These are phyloP conservation scores for Aspergillus sp. DNA, from an alignment of 2,329 filamentous ascomycete species.

Conservation along the genomic window DNA sequence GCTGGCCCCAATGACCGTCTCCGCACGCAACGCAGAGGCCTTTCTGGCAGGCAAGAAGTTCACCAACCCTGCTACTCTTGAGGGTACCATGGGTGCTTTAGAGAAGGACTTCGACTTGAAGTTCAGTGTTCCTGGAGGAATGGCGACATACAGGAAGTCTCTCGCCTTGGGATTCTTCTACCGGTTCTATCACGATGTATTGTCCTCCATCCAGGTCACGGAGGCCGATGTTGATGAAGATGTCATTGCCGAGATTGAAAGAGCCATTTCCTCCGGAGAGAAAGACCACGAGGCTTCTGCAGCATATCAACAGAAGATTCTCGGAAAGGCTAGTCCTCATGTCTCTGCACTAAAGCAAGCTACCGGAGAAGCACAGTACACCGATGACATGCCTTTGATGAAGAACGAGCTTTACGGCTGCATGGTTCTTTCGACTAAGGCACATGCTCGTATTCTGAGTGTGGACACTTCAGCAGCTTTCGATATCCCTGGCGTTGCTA, in stretches of 20 bases:
- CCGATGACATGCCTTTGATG: conserved; percentile 85
- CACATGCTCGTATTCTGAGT: conserved; percentile 79
- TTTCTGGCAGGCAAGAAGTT: conserved; percentile 78
- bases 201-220: conserved; percentile 58
- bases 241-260: conserved; percentile 79
- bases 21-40: conserved; percentile 74
- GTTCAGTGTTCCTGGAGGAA: conserved; percentile 91
- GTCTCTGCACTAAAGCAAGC: conserved; percentile 91
- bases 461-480: conserved; percentile 76
- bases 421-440: conserved; percentile 82
- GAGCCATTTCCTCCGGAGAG: conserved; percentile 75
- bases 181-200: conserved; percentile 88
- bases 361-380: conserved; percentile 93
- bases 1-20: conserved; percentile 90
- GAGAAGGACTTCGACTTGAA: conserved; percentile 84
- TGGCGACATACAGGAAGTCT: conserved; percentile 93
- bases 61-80: conserved; percentile 77
- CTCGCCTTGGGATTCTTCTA: conserved; percentile 94
- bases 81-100: conserved; percentile 87
- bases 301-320: conserved; percentile 77
- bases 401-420: conserved; percentile 88
- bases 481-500: conserved; percentile 80
- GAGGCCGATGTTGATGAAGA: conserved; percentile 65
- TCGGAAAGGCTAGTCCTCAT: conserved; percentile 84
- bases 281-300: conserved; percentile 74